Evolutionary conservation across 2,329 filamentous ascomycete species (phyloP).

Genomic region (Calonectria pseudoturangicola): DNA sequence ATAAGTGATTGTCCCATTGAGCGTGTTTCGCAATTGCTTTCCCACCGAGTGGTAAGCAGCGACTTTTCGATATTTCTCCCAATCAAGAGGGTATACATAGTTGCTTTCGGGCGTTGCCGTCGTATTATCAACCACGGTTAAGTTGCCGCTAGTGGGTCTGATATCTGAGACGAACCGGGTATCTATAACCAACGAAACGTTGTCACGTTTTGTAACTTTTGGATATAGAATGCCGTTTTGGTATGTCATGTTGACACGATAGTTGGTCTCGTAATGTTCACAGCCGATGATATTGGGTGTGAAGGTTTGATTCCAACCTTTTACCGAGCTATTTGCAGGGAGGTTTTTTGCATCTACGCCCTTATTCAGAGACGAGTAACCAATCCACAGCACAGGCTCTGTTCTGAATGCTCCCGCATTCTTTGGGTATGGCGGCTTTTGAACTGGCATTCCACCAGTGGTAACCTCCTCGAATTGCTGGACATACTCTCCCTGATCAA

Average conservation of each 20-base stretch:
- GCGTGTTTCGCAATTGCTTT: slow-evolving; percentile 5
- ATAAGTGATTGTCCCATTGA: slow-evolving; percentile 6
- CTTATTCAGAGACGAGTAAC: slow-evolving; percentile 43
- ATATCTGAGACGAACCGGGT: slow-evolving; percentile 40
- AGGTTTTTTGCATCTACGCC: slow-evolving; percentile 2
- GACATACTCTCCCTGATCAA: slow-evolving; percentile 47
- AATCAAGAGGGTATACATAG: neutral
- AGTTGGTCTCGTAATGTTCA: slow-evolving; percentile 50
- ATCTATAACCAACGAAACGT: slow-evolving; percentile 45
- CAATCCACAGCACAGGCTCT: slow-evolving; percentile 52
- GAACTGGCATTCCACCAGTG: slow-evolving; percentile 40
- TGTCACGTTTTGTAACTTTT: slow-evolving; percentile 45
- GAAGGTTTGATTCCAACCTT: slow-evolving; percentile 46
- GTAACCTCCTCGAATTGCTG: slow-evolving; percentile 41
- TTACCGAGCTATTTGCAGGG: neutral
- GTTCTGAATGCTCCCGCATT: slow-evolving; percentile 50
- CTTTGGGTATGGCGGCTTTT: slow-evolving; percentile 44
- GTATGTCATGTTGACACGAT: slow-evolving; percentile 48
- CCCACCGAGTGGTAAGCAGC: slow-evolving; percentile 8
- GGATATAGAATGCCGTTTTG: slow-evolving; percentile 41
- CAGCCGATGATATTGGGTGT: slow-evolving; percentile 50
- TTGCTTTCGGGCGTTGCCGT: slow-evolving; percentile 12
- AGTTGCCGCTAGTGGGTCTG: neutral
- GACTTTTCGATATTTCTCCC: neutral
- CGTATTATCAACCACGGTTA: slow-evolving; percentile 3